Evolutionary conservation across 1,284 basidiomycete species (phyloP).

Genomic region (Golubevia sp.): DNA sequence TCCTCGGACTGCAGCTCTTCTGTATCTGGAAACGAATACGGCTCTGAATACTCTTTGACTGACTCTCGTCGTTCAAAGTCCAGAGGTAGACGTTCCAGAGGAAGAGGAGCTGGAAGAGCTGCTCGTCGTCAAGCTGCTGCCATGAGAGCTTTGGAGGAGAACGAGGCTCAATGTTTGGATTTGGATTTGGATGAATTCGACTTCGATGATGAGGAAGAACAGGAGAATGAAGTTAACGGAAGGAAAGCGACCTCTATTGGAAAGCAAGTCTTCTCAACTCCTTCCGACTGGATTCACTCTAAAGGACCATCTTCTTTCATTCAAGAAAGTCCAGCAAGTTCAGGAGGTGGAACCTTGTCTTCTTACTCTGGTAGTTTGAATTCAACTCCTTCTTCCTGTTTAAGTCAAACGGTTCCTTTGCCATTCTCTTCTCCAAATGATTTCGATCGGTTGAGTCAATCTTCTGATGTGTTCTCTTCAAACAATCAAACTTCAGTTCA

Average conservation of each 20-base stretch:
- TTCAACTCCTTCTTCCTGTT: no score
- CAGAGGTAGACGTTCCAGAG: slow-evolving; percentile 31
- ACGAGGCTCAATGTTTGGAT: background rate
- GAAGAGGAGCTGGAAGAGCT: slow-evolving; percentile 38
- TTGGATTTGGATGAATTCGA: background rate
- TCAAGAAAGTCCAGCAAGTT: background rate
- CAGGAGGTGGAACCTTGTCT: no score
- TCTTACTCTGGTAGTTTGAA: no score
- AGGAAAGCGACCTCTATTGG: no score
- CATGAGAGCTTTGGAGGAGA: slow-evolving; percentile 15
- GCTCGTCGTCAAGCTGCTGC: slow-evolving; percentile 38
- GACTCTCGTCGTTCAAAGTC: slow-evolving; percentile 22
- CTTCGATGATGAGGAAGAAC: background rate
- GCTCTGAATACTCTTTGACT: background rate
- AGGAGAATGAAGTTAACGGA: background rate
- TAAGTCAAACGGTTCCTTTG: no score
- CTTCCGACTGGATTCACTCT: no score
- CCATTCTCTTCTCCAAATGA: no score
- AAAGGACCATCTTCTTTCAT: background rate
- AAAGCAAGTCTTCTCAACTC: background rate
- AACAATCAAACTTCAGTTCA: no score
- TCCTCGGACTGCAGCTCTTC: background rate
- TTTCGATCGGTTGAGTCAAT: no score
- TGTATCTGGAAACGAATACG: slow-evolving; percentile 1
- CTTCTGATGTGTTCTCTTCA: background rate